Base-by-base conservation (phyloP, 345 rosid genomes). In the Citrus reticulata region DNA sequence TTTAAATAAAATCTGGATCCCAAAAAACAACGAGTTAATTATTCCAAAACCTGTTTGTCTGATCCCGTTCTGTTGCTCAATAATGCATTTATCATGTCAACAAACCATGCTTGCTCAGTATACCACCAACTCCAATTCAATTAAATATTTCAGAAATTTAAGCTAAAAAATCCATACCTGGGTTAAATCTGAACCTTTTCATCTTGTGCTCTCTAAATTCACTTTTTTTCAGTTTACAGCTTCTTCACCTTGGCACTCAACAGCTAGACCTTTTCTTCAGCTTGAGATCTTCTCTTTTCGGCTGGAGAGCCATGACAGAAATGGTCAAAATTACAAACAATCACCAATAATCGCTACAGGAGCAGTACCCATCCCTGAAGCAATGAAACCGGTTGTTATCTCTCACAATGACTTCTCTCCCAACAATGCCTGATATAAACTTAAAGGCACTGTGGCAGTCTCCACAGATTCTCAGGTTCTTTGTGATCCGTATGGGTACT, bases 401-500 rank as follows among this genome's bases (percentile, higher is more conserved):
- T 59, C 98, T 88, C 20, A 93, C 94, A 58, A 92, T 74, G 67
- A 93, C 89, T 72, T 93, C 93, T 77, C 92, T 91, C 30, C 83
- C 83, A 58, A 83, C 85, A 75, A 82, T 89, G 29, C 85, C 83
- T 25, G 97, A 90, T 22, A 90, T 86, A 77, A 89, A 88, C 85
- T 93, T 95, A 65, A 93, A 93, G 85, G 90, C 88, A 74, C 88
- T 87, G 37, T 93, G 98, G 69, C 97, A 91, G 83, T 95, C 97
- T 59, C 93, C 97, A 9, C 98, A 95, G 63, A 93, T 95, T 76
- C 98, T 84, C 64, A 93, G 97, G 75, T 95, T 93, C 78, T 93
- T 93, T 30, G 90, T 92, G 80, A 95, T 95, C 76, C 98, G 86
- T 27, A 93, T 85, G 4, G 98, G 98, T 5, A 90, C 79, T 64